Conservation (phyloP, 129 eudicot species). For the Ambrosia artemisiifolia region DNA sequence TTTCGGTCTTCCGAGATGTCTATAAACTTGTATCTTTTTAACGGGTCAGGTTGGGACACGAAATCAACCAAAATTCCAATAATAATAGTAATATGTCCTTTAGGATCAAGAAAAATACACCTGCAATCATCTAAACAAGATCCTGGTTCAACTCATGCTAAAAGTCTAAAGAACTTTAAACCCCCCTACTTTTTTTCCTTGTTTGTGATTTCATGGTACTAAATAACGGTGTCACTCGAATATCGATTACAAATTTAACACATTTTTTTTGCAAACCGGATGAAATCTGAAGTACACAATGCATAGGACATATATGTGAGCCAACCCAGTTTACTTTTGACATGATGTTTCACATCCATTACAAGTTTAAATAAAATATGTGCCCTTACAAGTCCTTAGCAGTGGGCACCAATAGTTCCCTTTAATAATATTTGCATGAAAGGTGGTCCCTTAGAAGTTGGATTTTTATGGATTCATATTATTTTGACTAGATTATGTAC, state of each 20-base stretch:
- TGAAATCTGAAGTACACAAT: background rate
- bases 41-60: too few species aligned
- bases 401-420: background rate
- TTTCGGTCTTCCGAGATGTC: background rate
- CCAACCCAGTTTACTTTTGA: background rate
- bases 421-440: background rate
- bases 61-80: background rate
- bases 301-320: background rate
- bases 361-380: background rate
- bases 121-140: background rate
- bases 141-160: background rate
- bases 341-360: conserved; percentile 1
- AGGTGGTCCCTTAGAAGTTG: conserved; percentile 24
- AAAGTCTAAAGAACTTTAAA: background rate
- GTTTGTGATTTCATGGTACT: too few species aligned
- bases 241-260: background rate
- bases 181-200: too few species aligned
- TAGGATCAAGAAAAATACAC: background rate
- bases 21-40: background rate
- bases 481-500: background rate
- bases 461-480: conserved; percentile 5
- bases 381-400: background rate
- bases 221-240: too few species aligned
- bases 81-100: background rate
- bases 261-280: conserved; percentile 12